Conservation (phyloP, 306 rosid species). For the Mucuna pruriens region DNA sequence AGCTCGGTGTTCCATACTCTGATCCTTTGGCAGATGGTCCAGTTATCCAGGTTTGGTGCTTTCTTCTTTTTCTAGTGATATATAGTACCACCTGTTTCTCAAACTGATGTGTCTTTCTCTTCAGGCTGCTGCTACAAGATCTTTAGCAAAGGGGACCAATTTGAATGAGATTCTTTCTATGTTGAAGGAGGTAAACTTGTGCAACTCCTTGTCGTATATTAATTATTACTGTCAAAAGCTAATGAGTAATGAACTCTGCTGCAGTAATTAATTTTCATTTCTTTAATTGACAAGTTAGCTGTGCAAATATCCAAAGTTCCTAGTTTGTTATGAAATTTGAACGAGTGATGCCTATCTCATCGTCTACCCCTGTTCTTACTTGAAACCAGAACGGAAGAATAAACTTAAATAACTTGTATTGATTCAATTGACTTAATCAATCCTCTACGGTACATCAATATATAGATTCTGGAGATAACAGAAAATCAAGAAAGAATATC, state of each 20-base stretch:
- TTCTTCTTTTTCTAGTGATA: constrained; percentile 1
- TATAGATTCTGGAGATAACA: background rate
- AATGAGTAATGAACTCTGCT: background rate
- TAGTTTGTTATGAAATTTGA: constrained; percentile 21
- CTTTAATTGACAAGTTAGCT: constrained; percentile 7
- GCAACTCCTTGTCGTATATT: constrained; percentile 25
- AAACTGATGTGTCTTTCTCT: constrained; percentile 38
- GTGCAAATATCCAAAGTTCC: constrained; percentile 18
- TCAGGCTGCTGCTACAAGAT: constrained; percentile 95
- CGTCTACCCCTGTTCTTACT: constrained; percentile 19
- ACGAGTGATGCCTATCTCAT: constrained; percentile 19
- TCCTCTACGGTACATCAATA: background rate
- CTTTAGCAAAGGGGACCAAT: constrained; percentile 85
- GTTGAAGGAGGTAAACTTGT: constrained; percentile 83
- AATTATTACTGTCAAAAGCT: constrained; percentile 11
- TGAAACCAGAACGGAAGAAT: background rate
- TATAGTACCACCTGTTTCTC: constrained; percentile 28
- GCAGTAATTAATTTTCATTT: background rate
- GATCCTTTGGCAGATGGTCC: constrained; percentile 99
- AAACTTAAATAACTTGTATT: background rate
- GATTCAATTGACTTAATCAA: background rate
- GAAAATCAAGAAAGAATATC: background rate
- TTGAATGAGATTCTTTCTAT: constrained; percentile 67
- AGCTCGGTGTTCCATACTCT: constrained; percentile 90
- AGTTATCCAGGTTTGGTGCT: constrained; percentile 81